Evolutionary conservation across 75 land plant species (phyloP).

Genomic region (Larix kaempferi): DNA sequence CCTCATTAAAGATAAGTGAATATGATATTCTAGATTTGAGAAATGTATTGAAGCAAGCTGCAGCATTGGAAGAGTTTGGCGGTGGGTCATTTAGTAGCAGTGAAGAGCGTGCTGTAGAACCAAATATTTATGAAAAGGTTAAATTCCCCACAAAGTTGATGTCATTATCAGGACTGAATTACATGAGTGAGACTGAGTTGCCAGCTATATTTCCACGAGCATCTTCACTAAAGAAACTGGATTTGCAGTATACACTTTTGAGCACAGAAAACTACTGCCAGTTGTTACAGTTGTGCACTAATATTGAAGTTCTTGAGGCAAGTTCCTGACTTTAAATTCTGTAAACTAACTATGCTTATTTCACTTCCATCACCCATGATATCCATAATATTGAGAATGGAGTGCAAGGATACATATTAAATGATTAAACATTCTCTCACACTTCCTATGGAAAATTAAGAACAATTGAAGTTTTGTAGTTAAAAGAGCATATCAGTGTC

Average conservation of each 20-base stretch:
- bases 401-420: no score
- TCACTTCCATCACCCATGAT: no score
- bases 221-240: slow-evolving; percentile 59
- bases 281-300: slow-evolving; percentile 69
- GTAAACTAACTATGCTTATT: no score
- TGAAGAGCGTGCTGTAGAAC: slow-evolving; percentile 11
- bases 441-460: no score
- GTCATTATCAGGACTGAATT: slow-evolving; percentile 52
- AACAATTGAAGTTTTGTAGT: no score
- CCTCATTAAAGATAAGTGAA: slow-evolving; percentile 69
- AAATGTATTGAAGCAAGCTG: slow-evolving; percentile 45
- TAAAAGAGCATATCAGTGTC: no score
- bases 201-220: slow-evolving; percentile 52
- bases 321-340: slow-evolving; percentile 25
- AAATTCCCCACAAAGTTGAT: slow-evolving; percentile 48
- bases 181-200: slow-evolving; percentile 49
- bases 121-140: slow-evolving; percentile 21
- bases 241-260: slow-evolving; percentile 67
- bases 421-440: no score
- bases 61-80: slow-evolving; percentile 65
- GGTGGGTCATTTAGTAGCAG: slow-evolving; percentile 47
- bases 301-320: slow-evolving; percentile 89
- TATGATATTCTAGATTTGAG: slow-evolving; percentile 45
- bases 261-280: slow-evolving; percentile 59
- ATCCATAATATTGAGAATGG: no score